Evolutionary conservation across 768 basidiomycete species (phyloP).

Genomic region (Mycena epipterygia): DNA sequence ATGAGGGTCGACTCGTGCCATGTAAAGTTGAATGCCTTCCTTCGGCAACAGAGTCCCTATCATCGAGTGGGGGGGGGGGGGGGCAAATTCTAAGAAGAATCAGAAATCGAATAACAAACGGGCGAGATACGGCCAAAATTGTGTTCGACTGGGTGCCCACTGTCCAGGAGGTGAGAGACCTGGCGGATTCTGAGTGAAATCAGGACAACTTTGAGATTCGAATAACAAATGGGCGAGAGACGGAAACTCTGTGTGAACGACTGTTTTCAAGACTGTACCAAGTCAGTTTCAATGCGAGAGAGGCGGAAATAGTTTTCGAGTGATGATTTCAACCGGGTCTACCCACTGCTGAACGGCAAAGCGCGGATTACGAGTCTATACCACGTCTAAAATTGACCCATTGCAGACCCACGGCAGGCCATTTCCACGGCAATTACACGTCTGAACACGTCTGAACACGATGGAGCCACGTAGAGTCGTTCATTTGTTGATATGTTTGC

Average conservation of each 20-base stretch:
- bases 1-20: too few species aligned
- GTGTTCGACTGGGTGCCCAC: too few species aligned
- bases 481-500: slow-evolving; percentile 9
- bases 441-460: too few species aligned
- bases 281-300: not conserved
- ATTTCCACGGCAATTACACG: not conserved
- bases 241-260: too few species aligned
- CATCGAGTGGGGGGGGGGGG: too few species aligned
- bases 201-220: not conserved
- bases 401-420: not conserved
- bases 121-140: not conserved
- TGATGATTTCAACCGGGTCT: too few species aligned
- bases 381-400: not conserved
- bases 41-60: too few species aligned
- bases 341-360: too few species aligned
- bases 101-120: not conserved
- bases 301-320: not conserved
- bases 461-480: slow-evolving; percentile 14
- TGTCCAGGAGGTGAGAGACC: not conserved
- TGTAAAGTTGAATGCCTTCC: too few species aligned
- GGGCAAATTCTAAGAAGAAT: not conserved
- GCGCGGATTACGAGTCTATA: too few species aligned
- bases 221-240: not conserved
- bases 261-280: not conserved
- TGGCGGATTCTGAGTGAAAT: not conserved